Conservation (phyloP, 306 rosid species). For the Clitoria ternatea region DNA sequence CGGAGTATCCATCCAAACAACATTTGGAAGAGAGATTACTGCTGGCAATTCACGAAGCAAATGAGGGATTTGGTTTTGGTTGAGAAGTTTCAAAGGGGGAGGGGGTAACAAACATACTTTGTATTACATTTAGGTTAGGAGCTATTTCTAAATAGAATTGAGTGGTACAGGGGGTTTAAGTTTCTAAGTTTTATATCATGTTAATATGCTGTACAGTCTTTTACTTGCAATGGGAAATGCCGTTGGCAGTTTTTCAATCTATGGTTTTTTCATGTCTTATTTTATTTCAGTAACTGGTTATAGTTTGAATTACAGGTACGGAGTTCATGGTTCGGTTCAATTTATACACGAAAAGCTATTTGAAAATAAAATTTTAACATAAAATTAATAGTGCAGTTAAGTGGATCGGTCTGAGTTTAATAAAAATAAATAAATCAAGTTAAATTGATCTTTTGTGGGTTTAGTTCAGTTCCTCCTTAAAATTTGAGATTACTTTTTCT, state of each 20-base stretch:
- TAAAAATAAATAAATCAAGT: too few relatives aligned
- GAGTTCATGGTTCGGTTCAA: neutral
- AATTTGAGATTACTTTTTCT: too few relatives aligned
- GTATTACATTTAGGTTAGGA: constrained; percentile 53
- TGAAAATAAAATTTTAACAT: too few relatives aligned
- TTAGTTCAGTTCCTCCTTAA: too few relatives aligned
- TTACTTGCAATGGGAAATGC: constrained; percentile 60
- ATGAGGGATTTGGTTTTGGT: constrained; percentile 97
- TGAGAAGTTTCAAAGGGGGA: constrained; percentile 20
- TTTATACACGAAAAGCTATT: too few relatives aligned
- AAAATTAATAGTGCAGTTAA: too few relatives aligned
- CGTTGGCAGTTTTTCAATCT: constrained; percentile 57
- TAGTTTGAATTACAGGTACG: too few relatives aligned
- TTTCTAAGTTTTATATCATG: constrained; percentile 44
- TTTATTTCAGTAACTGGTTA: neutral
- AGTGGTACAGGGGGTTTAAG: constrained; percentile 49
- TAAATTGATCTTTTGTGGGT: too few relatives aligned
- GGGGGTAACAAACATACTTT: constrained; percentile 18
- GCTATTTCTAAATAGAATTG: constrained; percentile 38
- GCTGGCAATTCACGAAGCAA: constrained; percentile 93
- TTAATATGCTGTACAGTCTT: constrained; percentile 77
- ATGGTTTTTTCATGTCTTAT: neutral
- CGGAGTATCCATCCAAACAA: constrained; percentile 91
- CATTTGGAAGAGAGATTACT: constrained; percentile 87
- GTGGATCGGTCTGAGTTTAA: too few relatives aligned